phyloP scores from a whole-genome alignment of 371 early-diverging fungal genomes.

The Phascolomyces articulosus region DNA sequence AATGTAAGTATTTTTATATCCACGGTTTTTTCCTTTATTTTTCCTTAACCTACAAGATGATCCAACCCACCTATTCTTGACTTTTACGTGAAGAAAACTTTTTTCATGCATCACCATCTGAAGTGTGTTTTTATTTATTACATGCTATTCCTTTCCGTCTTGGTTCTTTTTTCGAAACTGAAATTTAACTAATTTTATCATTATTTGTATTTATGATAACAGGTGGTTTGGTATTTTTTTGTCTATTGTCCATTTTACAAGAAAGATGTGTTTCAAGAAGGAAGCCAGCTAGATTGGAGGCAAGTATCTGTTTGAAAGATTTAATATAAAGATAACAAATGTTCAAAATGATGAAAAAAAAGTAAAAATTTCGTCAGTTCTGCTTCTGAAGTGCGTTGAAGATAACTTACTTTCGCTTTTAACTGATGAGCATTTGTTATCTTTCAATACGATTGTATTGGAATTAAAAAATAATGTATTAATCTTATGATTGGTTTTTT shows the following conservation, averaged over 20 bases:
- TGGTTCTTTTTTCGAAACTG: too few species aligned
- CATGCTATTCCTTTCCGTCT: neutral
- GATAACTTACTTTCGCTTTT: constrained; percentile 20
- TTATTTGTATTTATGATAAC: neutral
- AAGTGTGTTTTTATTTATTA: constrained; percentile 15
- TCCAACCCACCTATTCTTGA: constrained; percentile 11
- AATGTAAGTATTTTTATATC: neutral
- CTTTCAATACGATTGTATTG: neutral
- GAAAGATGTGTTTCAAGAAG: neutral
- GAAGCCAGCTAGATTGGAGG: neutral
- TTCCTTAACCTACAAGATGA: constrained; percentile 10
- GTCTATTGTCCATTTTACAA: too few species aligned
- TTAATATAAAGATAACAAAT: neutral
- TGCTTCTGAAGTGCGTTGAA: constrained; percentile 46
- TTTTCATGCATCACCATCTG: constrained; percentile 56
- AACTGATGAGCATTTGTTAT: neutral
- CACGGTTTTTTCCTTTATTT: neutral
- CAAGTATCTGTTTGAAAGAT: constrained; percentile 2
- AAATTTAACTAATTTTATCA: too few species aligned
- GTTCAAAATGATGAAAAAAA: constrained; percentile 22
- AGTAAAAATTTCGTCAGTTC: constrained; percentile 47
- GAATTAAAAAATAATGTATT: neutral
- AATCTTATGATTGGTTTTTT: too few species aligned
- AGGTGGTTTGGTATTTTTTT: neutral
- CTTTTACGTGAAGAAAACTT: constrained; percentile 28